Evolutionary conservation across 108 stramenopile species (phyloP).

Genomic region (Cyclotella atomus): DNA sequence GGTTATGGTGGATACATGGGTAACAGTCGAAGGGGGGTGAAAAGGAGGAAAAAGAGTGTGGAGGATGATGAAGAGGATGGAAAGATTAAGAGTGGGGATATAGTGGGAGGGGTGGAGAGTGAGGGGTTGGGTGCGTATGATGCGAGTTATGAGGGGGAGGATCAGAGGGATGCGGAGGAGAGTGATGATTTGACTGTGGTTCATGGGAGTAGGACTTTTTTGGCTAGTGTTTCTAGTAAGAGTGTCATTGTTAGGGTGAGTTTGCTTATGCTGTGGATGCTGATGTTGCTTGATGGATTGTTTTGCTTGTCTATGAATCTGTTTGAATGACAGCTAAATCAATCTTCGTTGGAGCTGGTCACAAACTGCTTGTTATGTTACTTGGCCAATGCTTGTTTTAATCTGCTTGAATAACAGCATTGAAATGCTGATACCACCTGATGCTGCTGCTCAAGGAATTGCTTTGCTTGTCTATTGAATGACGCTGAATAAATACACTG

Average conservation of each 20-base stretch:
- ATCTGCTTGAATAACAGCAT: too few species aligned
- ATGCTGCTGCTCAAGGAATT: too few species aligned
- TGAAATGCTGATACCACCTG: too few species aligned
- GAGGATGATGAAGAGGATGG: conserved; percentile 9
- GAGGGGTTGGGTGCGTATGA: neutral
- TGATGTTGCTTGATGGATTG: too few species aligned
- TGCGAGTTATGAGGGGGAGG: neutral
- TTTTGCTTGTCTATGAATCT: too few species aligned
- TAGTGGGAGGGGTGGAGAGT: neutral
- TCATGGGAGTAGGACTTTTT: conserved; percentile 42
- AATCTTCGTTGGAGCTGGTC: too few species aligned
- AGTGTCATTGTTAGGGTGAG: conserved; percentile 37
- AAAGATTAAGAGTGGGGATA: conserved; percentile 1
- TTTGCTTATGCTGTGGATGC: too few species aligned
- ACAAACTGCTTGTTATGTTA: too few species aligned
- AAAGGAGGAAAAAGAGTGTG: conserved; percentile 13
- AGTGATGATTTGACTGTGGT: conserved; percentile 36
- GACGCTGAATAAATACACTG: neutral
- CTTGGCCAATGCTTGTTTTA: too few species aligned
- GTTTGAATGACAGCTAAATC: too few species aligned
- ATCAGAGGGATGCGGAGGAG: neutral
- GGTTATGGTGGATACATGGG: neutral
- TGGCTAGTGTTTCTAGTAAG: conserved; percentile 28
- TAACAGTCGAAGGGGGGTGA: neutral
- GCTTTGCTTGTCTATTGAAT: too few species aligned